Base-by-base conservation (phyloP, 306 rosid species). In the Cicer chorassanicum region DNA sequence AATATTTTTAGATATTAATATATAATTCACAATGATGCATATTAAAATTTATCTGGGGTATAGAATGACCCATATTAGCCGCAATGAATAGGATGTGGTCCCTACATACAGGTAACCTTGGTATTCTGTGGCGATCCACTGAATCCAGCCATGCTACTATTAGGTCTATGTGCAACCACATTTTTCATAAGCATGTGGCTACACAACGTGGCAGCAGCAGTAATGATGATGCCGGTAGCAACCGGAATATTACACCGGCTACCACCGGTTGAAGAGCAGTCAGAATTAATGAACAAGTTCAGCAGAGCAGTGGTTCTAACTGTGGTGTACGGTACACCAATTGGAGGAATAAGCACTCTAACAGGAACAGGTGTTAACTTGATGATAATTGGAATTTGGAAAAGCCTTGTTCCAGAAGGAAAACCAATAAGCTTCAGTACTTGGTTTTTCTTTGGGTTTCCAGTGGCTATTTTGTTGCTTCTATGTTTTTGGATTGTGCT, bases 111-210 rank as follows among this genome's bases (percentile, higher is more conserved):
- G 97, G 91, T 91, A 6, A 84, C 91, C 0, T 6, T 88, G 9
- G 0, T 89, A 11, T 93, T 93, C 69, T 91, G 97, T 13, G 97
- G 98, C 5, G 93, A 91, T 4, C 93, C 96, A 0, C 24, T 93
- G 68, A 91, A 81, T 49, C 96, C 97, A 18, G 72, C 92, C 4
- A 48, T 91, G 10, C 61, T 93, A 0, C 59, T 93, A 3, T 76
- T 93, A 21, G 98, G 98, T 38, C 73, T 89, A 5, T 88, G 93
- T 9, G 92, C 84, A 68, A 89, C 92, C 42, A 40, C 97, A 50
- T 92, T 90, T 54, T 93, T 93, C 49, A 88, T 93, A 2, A 89
- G 97, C 90, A 91, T 93, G 98, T 93, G 98, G 98, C 77, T 93
- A 82, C 98, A 91, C 93, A 91, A 93, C 83, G 89, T 86, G 80